Percentiles rank a stretch among this genome's conserved stretches.
Evolutionary conservation across 75 land plant species (phyloP).

Genomic region (Selaginella moellendorffii): DNA sequence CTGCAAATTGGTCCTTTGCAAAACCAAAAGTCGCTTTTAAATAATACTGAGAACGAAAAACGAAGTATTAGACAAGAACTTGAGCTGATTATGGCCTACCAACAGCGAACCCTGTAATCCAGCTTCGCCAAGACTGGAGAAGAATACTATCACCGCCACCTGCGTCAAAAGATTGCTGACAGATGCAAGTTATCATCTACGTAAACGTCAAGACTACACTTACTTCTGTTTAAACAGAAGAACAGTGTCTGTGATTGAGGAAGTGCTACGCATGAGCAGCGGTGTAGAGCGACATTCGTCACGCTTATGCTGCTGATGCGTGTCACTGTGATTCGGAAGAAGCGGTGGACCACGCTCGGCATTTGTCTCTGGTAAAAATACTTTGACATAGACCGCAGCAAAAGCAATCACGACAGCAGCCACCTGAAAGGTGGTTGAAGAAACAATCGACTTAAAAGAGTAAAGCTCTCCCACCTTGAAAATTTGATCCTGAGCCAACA

Average conservation of each 20-base stretch:
- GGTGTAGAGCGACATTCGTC: slow-evolving; percentile 8
- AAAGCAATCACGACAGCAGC: slow-evolving; percentile 33
- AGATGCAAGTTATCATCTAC: neutral
- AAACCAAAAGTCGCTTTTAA: slow-evolving; percentile 55
- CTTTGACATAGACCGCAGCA: slow-evolving; percentile 34
- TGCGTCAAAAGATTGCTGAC: slow-evolving; percentile 6
- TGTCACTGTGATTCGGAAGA: too few species aligned
- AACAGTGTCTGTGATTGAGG: slow-evolving; percentile 41
- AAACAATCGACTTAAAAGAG: neutral
- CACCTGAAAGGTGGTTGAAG: slow-evolving; percentile 35
- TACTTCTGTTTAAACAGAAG: slow-evolving; percentile 28
- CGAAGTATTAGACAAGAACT: too few species aligned
- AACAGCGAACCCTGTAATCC: slow-evolving; percentile 39
- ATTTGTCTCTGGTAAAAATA: slow-evolving; percentile 45
- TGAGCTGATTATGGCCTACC: too few species aligned
- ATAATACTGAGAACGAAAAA: slow-evolving; percentile 50
- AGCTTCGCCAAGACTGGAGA: slow-evolving; percentile 40
- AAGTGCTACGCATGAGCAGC: slow-evolving; percentile 21
- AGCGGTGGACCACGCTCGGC: too few species aligned
- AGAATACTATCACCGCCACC: slow-evolving; percentile 10
- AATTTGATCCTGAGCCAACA: slow-evolving; percentile 44
- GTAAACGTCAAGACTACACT: neutral
- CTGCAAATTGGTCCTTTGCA: slow-evolving; percentile 47
- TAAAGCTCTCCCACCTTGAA: slow-evolving; percentile 20
- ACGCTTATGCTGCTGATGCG: too few species aligned